Evolutionary conservation across 2,329 filamentous ascomycete genomes (phyloP).

Genomic region (Pyricularia sp.): DNA sequence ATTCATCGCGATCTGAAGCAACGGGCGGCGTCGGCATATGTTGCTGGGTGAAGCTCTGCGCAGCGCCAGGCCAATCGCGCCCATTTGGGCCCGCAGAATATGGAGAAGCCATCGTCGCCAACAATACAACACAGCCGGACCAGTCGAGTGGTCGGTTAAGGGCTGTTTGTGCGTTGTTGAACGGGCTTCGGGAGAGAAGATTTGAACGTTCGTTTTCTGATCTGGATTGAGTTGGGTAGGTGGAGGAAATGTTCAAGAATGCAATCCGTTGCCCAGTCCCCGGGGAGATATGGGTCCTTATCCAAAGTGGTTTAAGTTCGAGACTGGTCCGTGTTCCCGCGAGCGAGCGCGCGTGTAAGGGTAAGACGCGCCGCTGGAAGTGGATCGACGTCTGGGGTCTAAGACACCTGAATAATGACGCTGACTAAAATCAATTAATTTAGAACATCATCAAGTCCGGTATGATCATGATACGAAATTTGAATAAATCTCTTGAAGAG

Average conservation of each 20-base stretch:
- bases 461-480: not conserved
- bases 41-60: not conserved
- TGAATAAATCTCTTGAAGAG: no score
- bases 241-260: not conserved
- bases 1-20: conserved; percentile 15
- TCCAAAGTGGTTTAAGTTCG: not conserved
- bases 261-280: not conserved
- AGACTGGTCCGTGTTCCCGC: not conserved
- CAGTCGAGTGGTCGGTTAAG: not conserved
- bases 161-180: not conserved
- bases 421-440: not conserved
- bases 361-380: not conserved
- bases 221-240: not conserved
- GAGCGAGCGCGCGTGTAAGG: not conserved
- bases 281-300: not conserved
- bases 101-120: conserved; percentile 1
- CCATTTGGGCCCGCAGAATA: not conserved
- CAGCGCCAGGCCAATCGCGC: not conserved
- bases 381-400: not conserved
- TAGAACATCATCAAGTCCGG: not conserved
- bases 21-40: conserved; percentile 1
- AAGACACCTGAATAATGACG: not conserved
- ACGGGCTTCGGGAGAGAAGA: not conserved
- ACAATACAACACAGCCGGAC: not conserved
- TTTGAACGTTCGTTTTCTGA: not conserved